phyloP scores from a whole-genome alignment of 106 monocot genomes.

The Hemerocallis citrina region DNA sequence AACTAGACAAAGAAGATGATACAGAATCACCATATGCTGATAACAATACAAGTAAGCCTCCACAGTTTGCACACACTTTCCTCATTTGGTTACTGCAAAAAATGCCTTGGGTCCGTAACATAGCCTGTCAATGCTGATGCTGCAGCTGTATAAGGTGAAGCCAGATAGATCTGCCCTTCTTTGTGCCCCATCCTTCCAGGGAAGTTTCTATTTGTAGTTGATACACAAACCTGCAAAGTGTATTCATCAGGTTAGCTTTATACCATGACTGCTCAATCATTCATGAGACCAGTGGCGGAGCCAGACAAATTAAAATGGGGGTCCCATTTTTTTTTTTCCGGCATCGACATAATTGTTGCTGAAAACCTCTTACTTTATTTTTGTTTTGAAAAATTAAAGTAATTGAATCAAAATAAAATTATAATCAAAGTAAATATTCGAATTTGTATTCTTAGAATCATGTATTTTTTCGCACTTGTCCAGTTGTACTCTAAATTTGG shows the following conservation, averaged over 20 bases:
- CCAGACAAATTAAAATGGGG: not conserved
- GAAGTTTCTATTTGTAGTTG: slow-evolving; percentile 84
- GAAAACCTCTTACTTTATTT: no score
- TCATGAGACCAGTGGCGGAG: not conserved
- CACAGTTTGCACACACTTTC: not conserved
- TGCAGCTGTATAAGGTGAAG: slow-evolving; percentile 88
- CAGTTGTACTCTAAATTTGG: no score
- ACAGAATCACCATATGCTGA: no score
- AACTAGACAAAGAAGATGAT: no score
- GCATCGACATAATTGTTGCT: no score
- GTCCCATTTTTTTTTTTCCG: no score
- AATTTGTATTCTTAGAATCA: no score
- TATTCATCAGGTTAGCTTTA: not conserved
- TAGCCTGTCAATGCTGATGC: slow-evolving; percentile 83
- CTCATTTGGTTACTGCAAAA: slow-evolving; percentile 36
- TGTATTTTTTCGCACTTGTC: no score
- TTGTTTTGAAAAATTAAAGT: no score
- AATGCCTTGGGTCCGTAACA: slow-evolving; percentile 75
- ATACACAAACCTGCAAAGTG: slow-evolving; percentile 60
- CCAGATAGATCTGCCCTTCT: slow-evolving; percentile 87
- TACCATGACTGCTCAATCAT: not conserved
- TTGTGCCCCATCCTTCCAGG: slow-evolving; percentile 93
- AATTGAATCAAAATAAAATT: no score
- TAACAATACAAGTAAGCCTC: not conserved
- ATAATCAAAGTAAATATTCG: no score